phyloP scores from a whole-genome alignment of 441 rosid genomes.

The Dalechampia spathulata region DNA sequence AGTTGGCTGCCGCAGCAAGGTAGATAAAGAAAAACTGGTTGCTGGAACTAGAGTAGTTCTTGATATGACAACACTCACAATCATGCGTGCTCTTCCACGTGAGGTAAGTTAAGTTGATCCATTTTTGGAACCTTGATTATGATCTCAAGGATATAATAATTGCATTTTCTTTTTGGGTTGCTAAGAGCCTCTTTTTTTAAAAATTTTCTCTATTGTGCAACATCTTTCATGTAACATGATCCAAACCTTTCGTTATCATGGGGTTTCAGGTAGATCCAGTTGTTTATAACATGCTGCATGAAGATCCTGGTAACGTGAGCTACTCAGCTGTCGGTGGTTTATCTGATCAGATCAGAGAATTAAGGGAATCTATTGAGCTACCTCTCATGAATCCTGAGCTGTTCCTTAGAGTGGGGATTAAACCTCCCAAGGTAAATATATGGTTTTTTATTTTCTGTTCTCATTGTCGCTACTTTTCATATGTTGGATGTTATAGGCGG shows the following conservation, averaged over 20 bases:
- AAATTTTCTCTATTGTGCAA: too few relatives aligned
- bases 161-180: not conserved
- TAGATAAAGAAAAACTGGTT: slow-evolving; percentile 71
- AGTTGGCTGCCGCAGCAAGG: slow-evolving; percentile 80
- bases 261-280: slow-evolving; percentile 53
- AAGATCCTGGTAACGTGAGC: slow-evolving; percentile 96
- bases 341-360: slow-evolving; percentile 89
- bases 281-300: slow-evolving; percentile 96
- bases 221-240: not conserved
- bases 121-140: too few relatives aligned
- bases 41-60: slow-evolving; percentile 81
- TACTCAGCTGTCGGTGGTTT: slow-evolving; percentile 97
- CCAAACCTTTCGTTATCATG: not conserved
- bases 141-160: too few relatives aligned
- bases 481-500: not conserved
- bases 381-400: slow-evolving; percentile 99
- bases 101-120: slow-evolving; percentile 50
- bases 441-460: not conserved
- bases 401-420: slow-evolving; percentile 87
- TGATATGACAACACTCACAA: slow-evolving; percentile 65
- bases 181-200: too few relatives aligned
- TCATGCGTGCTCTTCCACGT: slow-evolving; percentile 86
- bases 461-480: not conserved
- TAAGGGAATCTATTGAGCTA: slow-evolving; percentile 95
- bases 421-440: slow-evolving; percentile 82